Conservation (phyloP, 1,284 basidiomycete species). For the Ganoderma lucidum region DNA sequence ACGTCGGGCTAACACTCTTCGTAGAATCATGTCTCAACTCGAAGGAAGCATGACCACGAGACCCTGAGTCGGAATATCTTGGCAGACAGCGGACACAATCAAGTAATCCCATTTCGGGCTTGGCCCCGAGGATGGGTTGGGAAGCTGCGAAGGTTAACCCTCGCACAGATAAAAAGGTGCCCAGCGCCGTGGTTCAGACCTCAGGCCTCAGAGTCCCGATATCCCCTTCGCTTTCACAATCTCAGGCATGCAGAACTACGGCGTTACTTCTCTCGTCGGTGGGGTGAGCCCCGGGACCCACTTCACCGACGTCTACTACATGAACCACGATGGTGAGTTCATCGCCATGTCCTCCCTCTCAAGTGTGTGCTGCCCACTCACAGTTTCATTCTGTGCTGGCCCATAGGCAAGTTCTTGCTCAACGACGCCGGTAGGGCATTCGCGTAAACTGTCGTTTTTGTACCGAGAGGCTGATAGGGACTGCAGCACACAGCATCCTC, state of each 20-base stretch:
- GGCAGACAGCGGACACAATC: neutral
- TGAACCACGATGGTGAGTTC: constrained; percentile 11
- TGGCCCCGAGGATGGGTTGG: neutral
- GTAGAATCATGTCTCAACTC: neutral
- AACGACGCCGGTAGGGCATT: constrained; percentile 4
- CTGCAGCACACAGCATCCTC: constrained; percentile 13
- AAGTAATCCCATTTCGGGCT: neutral
- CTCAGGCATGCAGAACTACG: neutral
- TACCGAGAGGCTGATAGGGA: neutral
- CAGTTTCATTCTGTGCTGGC: neutral
- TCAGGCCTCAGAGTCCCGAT: neutral
- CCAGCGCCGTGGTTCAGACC: too few species aligned
- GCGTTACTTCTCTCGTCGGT: constrained; percentile 23
- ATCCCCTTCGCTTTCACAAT: neutral
- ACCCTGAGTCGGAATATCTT: neutral
- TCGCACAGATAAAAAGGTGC: neutral
- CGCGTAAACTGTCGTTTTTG: neutral
- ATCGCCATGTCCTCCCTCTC: neutral
- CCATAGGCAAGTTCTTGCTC: constrained; percentile 7
- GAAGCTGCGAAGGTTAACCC: neutral
- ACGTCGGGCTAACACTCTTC: neutral
- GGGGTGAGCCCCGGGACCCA: constrained; percentile 11
- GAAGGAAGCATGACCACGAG: neutral
- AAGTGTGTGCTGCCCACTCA: neutral
- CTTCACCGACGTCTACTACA: constrained; percentile 23